Evolutionary conservation across 2,329 filamentous ascomycete species (phyloP).

Genomic region (Rhytidhysteron rufulum): DNA sequence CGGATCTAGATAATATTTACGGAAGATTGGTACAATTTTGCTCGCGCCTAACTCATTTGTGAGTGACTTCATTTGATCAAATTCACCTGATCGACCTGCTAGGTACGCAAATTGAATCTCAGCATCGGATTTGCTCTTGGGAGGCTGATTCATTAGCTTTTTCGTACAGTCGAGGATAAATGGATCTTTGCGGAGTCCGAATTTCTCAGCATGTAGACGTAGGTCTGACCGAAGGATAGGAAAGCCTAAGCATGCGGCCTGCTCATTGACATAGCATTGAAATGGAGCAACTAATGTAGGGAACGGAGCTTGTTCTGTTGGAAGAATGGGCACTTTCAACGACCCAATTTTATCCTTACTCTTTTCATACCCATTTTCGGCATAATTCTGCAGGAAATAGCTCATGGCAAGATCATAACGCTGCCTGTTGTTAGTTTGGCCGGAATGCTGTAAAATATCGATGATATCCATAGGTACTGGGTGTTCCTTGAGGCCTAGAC

Average conservation of each 20-base stretch:
- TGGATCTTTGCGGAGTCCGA: constrained; percentile 81
- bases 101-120: constrained; percentile 78
- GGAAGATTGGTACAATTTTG: constrained; percentile 36
- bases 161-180: constrained; percentile 73
- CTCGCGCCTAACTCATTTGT: constrained; percentile 22
- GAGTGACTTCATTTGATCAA: constrained; percentile 46
- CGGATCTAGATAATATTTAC: constrained; percentile 30
- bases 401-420: constrained; percentile 68
- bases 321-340: constrained; percentile 53
- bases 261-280: constrained; percentile 78
- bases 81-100: constrained; percentile 68
- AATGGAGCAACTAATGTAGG: constrained; percentile 66
- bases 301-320: constrained; percentile 62
- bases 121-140: constrained; percentile 63
- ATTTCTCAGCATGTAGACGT: constrained; percentile 75
- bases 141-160: constrained; percentile 67
- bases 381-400: constrained; percentile 80
- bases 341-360: constrained; percentile 54
- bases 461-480: constrained; percentile 73
- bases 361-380: constrained; percentile 67
- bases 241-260: constrained; percentile 75
- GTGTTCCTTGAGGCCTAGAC: constrained; percentile 68
- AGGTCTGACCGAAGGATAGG: constrained; percentile 71
- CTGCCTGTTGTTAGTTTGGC: constrained; percentile 45
- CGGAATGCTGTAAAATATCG: constrained; percentile 67